These are phyloP conservation scores for Lenzites betulinus DNA, from an alignment of 768 basidiomycete species.

Conservation along the genomic window DNA sequence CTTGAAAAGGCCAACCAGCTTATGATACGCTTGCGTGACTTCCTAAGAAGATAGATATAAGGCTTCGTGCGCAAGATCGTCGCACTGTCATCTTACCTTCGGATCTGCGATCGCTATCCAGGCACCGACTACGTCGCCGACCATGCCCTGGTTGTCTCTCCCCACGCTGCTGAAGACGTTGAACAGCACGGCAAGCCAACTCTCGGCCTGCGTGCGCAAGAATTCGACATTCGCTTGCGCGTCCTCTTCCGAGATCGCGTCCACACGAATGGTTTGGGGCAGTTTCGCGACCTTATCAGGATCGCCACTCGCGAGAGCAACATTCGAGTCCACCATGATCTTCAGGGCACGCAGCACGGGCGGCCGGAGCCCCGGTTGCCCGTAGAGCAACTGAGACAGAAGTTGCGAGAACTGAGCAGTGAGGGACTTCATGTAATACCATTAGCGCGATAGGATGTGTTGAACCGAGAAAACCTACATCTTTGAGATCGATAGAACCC, in stretches of 20 bases:
- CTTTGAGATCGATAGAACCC: slow-evolving; percentile 69
- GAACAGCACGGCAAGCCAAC: slow-evolving; percentile 94
- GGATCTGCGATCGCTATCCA: slow-evolving; percentile 84
- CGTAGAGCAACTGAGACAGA: slow-evolving; percentile 92
- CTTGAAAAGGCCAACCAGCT: slow-evolving; percentile 72
- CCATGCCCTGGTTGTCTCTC: slow-evolving; percentile 70
- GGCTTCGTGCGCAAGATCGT: neutral
- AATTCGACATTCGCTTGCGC: slow-evolving; percentile 70
- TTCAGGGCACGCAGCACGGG: slow-evolving; percentile 82
- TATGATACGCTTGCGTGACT: slow-evolving; percentile 76
- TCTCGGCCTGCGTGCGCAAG: slow-evolving; percentile 78
- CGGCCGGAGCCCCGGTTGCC: slow-evolving; percentile 80
- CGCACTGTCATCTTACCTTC: slow-evolving; percentile 46
- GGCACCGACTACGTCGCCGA: slow-evolving; percentile 86
- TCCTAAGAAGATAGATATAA: slow-evolving; percentile 45
- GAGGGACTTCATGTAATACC: slow-evolving; percentile 55
- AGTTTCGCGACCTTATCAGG: slow-evolving; percentile 30
- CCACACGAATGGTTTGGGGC: slow-evolving; percentile 31
- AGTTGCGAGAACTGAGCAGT: slow-evolving; percentile 80
- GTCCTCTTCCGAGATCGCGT: slow-evolving; percentile 52
- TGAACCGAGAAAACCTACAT: slow-evolving; percentile 45
- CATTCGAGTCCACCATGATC: slow-evolving; percentile 79
- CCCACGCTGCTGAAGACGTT: slow-evolving; percentile 91
- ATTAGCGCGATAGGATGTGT: neutral
- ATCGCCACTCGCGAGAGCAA: slow-evolving; percentile 48